phyloP scores from a whole-genome alignment of 805 yeast species.

The Wickerhamiella domercqiae region DNA sequence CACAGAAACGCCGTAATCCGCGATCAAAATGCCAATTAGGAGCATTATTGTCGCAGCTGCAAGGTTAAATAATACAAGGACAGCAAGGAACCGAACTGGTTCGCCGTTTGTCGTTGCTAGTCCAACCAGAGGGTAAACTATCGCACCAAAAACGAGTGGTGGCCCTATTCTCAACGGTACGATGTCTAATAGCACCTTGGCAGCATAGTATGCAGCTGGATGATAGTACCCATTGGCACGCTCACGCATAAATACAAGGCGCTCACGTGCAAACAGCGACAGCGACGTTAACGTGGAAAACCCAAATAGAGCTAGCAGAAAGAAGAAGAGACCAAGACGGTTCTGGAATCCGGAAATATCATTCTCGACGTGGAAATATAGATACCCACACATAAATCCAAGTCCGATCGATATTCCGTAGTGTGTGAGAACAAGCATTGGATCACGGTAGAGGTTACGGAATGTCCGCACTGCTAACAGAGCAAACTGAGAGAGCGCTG shows the following conservation, averaged over 20 bases:
- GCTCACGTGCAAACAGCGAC: constrained; percentile 74
- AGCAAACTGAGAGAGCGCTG: constrained; percentile 46
- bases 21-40: constrained; percentile 72
- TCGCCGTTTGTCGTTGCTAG: constrained; percentile 63
- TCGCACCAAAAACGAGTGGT: constrained; percentile 63
- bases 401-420: constrained; percentile 61
- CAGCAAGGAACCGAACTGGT: constrained; percentile 50
- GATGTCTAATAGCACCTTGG: constrained; percentile 81
- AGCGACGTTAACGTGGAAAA: constrained; percentile 86
- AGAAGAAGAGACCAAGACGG: constrained; percentile 84
- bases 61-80: constrained; percentile 68
- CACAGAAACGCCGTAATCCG: constrained; percentile 86
- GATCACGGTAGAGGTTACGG: constrained; percentile 85
- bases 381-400: constrained; percentile 71
- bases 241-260: constrained; percentile 81
- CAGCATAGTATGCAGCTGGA: constrained; percentile 69
- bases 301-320: constrained; percentile 80
- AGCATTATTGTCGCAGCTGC: constrained; percentile 75
- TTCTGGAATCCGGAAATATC: constrained; percentile 96
- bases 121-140: constrained; percentile 83
- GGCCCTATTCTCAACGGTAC: constrained; percentile 90
- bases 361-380: constrained; percentile 68
- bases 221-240: constrained; percentile 88
- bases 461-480: constrained; percentile 76
- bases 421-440: constrained; percentile 72